A percentile compares a stretch with the other conserved stretches of the same genome.
phyloP scores from a whole-genome alignment of 192 early-diverging fungal genomes.

The Mortierella claussenii region DNA sequence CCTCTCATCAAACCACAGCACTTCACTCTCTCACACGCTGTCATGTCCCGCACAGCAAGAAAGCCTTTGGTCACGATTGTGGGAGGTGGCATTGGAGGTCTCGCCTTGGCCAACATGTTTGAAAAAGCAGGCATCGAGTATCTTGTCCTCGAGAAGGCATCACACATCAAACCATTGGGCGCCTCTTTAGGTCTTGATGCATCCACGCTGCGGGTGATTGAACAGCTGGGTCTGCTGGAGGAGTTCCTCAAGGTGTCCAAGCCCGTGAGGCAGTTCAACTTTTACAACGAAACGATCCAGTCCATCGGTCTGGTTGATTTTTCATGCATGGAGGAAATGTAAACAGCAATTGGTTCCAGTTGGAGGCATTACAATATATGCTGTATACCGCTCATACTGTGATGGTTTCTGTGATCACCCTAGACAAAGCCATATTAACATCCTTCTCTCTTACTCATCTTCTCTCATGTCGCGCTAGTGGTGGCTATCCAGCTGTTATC shows the following conservation, averaged over 20 bases:
- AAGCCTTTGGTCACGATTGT: conserved; percentile 41
- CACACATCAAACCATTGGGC: conserved; percentile 23
- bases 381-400: too few species aligned
- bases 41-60: not conserved
- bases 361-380: not conserved
- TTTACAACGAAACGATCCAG: conserved; percentile 41
- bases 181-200: conserved; percentile 45
- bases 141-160: conserved; percentile 34
- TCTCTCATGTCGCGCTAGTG: conserved; percentile 14
- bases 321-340: conserved; percentile 45
- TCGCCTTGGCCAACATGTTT: conserved; percentile 43
- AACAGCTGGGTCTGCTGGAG: conserved; percentile 38
- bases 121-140: conserved; percentile 54
- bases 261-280: conserved; percentile 46
- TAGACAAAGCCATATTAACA: too few species aligned
- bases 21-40: not conserved
- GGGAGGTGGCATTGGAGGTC: conserved; percentile 30
- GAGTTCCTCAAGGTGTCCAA: conserved; percentile 38
- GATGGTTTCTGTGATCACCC: too few species aligned
- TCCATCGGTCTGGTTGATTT: conserved; percentile 42
- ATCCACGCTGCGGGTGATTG: conserved; percentile 36
- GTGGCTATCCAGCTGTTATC: conserved; percentile 37
- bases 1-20: too few species aligned
- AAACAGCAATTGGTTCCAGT: not conserved
- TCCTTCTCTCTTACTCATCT: not conserved